These are phyloP conservation scores for Apiospora aurea DNA, from an alignment of 2,329 filamentous ascomycete genomes.

Conservation along the genomic window DNA sequence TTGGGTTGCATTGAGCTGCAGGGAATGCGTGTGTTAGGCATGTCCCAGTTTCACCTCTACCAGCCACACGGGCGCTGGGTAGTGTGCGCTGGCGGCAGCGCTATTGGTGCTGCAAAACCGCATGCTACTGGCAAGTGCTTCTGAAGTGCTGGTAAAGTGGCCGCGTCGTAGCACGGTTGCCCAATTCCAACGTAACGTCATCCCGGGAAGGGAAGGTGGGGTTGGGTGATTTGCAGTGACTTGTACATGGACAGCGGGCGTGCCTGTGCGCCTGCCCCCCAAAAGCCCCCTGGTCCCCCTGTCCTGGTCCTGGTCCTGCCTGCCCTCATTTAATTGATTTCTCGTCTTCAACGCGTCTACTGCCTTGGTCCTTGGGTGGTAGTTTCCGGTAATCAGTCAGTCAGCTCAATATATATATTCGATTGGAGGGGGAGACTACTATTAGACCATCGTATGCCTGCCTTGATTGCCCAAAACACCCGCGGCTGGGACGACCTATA, in stretches of 20 bases:
- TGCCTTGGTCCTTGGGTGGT: constrained; percentile 1
- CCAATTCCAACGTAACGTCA: constrained; percentile 8
- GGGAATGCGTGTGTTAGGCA: neutral
- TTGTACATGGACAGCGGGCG: neutral
- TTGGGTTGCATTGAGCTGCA: constrained; percentile 16
- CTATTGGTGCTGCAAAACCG: neutral
- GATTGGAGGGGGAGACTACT: neutral
- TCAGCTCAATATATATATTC: neutral
- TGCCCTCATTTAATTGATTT: constrained; percentile 20
- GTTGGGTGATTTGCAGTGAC: neutral
- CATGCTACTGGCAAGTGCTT: too few relatives aligned
- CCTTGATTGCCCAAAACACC: constrained; percentile 4
- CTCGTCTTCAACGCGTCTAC: constrained; percentile 6
- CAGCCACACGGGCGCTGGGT: neutral
- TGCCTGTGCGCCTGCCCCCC: neutral
- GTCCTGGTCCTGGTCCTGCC: neutral
- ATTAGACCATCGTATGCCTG: constrained; percentile 4
- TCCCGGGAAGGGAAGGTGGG: constrained; percentile 20
- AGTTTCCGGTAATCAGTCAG: neutral
- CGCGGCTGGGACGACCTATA: constrained; percentile 2
- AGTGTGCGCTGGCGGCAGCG: neutral
- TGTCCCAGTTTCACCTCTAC: neutral
- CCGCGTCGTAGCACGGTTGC: neutral
- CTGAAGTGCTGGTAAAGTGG: too few relatives aligned
- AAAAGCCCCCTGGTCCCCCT: neutral